phyloP scores from a whole-genome alignment of 495 filamentous ascomycete species.

The Neurospora sp. region DNA sequence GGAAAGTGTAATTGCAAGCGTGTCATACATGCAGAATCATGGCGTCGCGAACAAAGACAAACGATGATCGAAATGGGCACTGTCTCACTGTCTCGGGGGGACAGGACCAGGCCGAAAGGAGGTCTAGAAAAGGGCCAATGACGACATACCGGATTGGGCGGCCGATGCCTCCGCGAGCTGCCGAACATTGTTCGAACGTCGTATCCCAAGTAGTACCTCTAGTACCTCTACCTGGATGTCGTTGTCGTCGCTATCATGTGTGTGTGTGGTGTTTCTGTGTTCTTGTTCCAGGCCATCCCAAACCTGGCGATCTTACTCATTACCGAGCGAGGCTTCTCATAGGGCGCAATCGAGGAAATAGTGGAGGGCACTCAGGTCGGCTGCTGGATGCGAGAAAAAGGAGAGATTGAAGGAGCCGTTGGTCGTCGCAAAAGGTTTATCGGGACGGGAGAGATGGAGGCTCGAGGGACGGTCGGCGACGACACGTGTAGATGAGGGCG shows the following conservation, averaged over 20 bases:
- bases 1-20: neutral
- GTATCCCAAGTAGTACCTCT: no score
- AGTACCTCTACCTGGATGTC: neutral
- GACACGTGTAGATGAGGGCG: neutral
- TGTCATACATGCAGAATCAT: neutral
- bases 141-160: constrained; percentile 37
- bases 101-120: neutral
- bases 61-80: neutral
- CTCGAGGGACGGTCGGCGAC: neutral
- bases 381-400: neutral
- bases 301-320: neutral
- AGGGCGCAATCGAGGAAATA: neutral
- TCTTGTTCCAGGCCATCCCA: neutral
- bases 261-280: neutral
- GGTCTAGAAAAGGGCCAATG: constrained; percentile 10
- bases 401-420: neutral
- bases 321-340: neutral
- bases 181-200: constrained; percentile 35
- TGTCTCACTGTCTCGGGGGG: neutral
- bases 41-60: neutral
- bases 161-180: constrained; percentile 31
- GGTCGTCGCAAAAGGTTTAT: neutral
- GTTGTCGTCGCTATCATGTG: neutral
- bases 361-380: neutral
- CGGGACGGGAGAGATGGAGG: neutral